Percentiles rank a stretch among this genome's conserved stretches.
Evolutionary conservation across 192 early-diverging fungal species (phyloP).

Genomic region (Rhizophagus prolifer): DNA sequence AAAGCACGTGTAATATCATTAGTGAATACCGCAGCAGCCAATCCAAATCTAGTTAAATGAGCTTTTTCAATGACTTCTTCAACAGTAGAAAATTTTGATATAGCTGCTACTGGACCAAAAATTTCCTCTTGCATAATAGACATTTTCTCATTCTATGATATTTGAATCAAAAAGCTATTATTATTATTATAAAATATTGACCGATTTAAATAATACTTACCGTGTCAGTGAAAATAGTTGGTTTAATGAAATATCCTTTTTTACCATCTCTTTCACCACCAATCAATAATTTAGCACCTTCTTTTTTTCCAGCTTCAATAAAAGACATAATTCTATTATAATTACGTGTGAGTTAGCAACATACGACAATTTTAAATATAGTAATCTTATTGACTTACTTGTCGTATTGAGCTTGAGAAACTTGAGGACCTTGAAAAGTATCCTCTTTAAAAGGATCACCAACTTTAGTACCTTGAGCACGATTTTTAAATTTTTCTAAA

Average conservation of each 20-base stretch:
- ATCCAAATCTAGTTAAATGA: conserved; percentile 73
- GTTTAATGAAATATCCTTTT: conserved; percentile 76
- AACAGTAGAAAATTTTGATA: conserved; percentile 70
- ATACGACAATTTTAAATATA: too few relatives aligned
- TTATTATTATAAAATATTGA: too few relatives aligned
- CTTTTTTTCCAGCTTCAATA: conserved; percentile 61
- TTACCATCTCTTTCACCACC: conserved; percentile 63
- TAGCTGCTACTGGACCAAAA: conserved; percentile 82
- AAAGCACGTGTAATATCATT: conserved; percentile 57
- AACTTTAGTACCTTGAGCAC: conserved; percentile 52
- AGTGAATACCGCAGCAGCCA: conserved; percentile 77
- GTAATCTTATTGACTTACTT: too few relatives aligned
- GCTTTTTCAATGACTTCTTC: conserved; percentile 73
- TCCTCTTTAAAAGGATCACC: conserved; percentile 65
- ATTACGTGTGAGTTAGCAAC: too few relatives aligned
- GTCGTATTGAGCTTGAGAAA: conserved; percentile 65
- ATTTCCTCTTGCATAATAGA: conserved; percentile 73
- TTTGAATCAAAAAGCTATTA: not conserved
- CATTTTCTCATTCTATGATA: conserved; percentile 41
- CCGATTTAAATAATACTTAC: too few relatives aligned
- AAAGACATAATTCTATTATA: conserved; percentile 48
- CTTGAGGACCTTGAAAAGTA: conserved; percentile 71
- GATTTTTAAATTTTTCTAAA: conserved; percentile 57
- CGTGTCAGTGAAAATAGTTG: conserved; percentile 73
- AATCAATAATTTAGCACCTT: conserved; percentile 53